Evolutionary conservation across 2,329 filamentous ascomycete species (phyloP), one percentile per base, ranked within the genome.

Genomic region (Fusarium sarcochroum): DNA sequence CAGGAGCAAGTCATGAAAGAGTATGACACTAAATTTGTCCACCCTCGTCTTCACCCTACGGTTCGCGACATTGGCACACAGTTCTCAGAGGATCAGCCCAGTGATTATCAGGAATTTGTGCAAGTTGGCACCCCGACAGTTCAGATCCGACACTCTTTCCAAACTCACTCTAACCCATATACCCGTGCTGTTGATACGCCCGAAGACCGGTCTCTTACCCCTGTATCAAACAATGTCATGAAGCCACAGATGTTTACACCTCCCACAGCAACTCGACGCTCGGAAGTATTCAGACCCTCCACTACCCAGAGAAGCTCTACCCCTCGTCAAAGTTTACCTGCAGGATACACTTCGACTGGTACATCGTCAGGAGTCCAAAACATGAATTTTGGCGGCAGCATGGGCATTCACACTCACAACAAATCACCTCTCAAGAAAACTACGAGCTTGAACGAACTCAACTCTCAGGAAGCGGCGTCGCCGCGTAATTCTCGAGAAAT

Each of bases 11-110:
- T 98, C 7, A 86, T 98, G 80, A 91, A 94, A 77, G 96, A 99
- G 80, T 99, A 99, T 76, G 93, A 98, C 76, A 93, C 89, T 71
- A 99, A 99, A 81, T 98, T 91, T 75, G 96, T 99, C 1, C 93
- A 97, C 75, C 96, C 96, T 3, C 87, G 90, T 13, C 87, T 97
- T n/a, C 92, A 97, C 72, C 92, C 91, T 9, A 84, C 92, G 7
- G 92, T 97, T 69, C 81, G 87, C 54, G 86, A 89, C 88, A 93
- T 95, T 2, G 92, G 89, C 7, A 96, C 92, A 1, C 95, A 98
- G 78, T 90, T 91, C 60, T 89, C 88, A 38, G 79, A 80, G 45
- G 82, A 85, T 17, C 79, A 82, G 10, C 79, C 79, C 10, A 73
- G 76, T 9, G 79, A 82, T 34, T 75, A 77, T 9, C 75, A 80